A percentile compares a stretch with the other conserved stretches of the same genome.
Conservation (phyloP, 805 yeast species). For the Pichia ethanolica region DNA sequence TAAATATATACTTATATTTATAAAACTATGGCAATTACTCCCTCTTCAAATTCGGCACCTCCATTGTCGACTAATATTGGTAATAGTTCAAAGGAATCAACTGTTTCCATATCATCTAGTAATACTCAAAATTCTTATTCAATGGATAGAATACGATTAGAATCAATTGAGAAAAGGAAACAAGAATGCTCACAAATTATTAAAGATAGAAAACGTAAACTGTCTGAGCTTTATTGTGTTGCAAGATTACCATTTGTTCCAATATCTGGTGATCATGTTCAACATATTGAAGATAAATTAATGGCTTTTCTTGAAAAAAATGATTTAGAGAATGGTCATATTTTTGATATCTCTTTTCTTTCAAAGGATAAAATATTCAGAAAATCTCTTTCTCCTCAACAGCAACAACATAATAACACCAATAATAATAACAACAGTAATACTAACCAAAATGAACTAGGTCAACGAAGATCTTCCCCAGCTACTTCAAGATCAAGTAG, state of each 20-base stretch:
- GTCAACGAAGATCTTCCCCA: neutral
- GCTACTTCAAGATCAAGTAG: conserved; percentile 1
- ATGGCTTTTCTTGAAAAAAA: conserved; percentile 43
- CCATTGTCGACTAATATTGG: neutral
- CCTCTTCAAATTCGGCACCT: too few relatives aligned
- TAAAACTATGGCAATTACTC: too few relatives aligned
- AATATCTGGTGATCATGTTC: conserved; percentile 31
- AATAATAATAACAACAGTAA: neutral
- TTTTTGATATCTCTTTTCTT: conserved; percentile 29
- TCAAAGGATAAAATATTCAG: conserved; percentile 28
- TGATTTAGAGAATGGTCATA: conserved; percentile 41
- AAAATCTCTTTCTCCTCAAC: conserved; percentile 24
- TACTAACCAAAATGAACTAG: neutral
- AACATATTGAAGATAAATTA: conserved; percentile 32
- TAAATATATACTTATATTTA: too few relatives aligned
- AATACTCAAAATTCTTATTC: conserved; percentile 11
- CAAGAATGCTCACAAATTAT: conserved; percentile 38
- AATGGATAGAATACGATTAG: conserved; percentile 37
- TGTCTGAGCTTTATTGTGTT: conserved; percentile 56
- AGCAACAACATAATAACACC: conserved; percentile 12
- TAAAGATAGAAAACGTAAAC: conserved; percentile 45
- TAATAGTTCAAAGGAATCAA: neutral
- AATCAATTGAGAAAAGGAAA: conserved; percentile 38
- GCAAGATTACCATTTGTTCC: conserved; percentile 44
- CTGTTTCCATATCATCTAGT: neutral